Evolutionary conservation across 306 rosid genomes (phyloP).

Genomic region (Cercis canadensis): DNA sequence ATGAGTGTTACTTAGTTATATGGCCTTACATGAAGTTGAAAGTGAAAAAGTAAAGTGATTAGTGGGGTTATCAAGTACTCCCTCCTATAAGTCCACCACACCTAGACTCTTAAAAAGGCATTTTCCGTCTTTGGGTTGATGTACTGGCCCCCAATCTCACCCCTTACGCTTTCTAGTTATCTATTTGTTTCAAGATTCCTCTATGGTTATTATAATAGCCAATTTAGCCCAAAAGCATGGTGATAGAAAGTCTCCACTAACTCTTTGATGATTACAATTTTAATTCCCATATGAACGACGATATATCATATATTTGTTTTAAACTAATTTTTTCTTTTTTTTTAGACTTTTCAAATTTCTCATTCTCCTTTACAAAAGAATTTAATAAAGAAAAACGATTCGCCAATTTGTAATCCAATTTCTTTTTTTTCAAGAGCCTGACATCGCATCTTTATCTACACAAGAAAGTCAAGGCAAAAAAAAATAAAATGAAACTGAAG

Average conservation of each 20-base stretch:
- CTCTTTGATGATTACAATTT: constrained; percentile 33
- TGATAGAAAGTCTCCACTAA: constrained; percentile 36
- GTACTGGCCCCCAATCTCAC: constrained; percentile 28
- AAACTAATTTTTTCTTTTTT: too few relatives aligned
- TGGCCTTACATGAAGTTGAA: constrained; percentile 27
- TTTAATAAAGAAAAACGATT: too few relatives aligned
- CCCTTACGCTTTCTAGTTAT: constrained; percentile 6
- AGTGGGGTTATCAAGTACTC: constrained; percentile 37
- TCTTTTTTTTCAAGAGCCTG: too few relatives aligned
- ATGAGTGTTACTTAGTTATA: too few relatives aligned
- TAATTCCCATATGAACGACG: not conserved
- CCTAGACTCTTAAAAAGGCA: constrained; percentile 27
- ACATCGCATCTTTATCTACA: too few relatives aligned
- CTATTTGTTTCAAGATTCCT: constrained; percentile 34
- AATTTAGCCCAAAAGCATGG: constrained; percentile 31
- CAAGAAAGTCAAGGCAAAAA: too few relatives aligned
- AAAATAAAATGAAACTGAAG: too few relatives aligned
- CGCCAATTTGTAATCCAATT: too few relatives aligned
- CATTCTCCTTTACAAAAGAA: too few relatives aligned
- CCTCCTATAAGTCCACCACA: constrained; percentile 20
- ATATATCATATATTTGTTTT: too few relatives aligned
- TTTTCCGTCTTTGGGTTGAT: constrained; percentile 39
- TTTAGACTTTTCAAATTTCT: too few relatives aligned
- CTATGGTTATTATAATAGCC: constrained; percentile 5
- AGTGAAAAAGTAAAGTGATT: not conserved